Conservation (phyloP, 2,329 filamentous ascomycete genomes). For the Fusarium compactum region DNA sequence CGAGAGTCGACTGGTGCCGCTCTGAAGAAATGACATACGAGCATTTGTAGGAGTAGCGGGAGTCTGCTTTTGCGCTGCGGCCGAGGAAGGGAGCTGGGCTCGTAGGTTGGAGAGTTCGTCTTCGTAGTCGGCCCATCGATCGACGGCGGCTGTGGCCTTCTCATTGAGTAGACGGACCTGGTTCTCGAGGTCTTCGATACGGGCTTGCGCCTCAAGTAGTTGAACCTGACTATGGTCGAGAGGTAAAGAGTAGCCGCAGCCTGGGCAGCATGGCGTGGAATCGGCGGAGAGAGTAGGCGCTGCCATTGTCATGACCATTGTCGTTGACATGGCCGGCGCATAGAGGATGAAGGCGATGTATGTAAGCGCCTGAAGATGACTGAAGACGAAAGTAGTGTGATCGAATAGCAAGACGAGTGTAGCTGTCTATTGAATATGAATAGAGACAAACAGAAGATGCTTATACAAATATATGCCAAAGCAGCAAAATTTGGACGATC, state of each 20-base stretch:
- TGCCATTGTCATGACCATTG: slow-evolving; percentile 54
- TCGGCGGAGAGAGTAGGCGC: slow-evolving; percentile 42
- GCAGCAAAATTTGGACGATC: background rate
- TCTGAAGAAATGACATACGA: slow-evolving; percentile 60
- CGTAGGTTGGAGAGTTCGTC: slow-evolving; percentile 76
- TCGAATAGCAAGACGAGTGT: background rate
- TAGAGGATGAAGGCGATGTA: slow-evolving; percentile 3
- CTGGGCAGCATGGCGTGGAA: slow-evolving; percentile 59
- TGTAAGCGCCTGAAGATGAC: slow-evolving; percentile 4
- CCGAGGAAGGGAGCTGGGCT: slow-evolving; percentile 49
- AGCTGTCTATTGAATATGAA: background rate
- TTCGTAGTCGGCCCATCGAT: slow-evolving; percentile 82
- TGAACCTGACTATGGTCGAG: slow-evolving; percentile 55
- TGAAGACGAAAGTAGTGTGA: background rate
- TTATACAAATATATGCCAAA: background rate
- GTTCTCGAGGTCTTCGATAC: slow-evolving; percentile 76
- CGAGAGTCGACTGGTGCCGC: slow-evolving; percentile 60
- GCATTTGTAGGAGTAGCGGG: slow-evolving; percentile 47
- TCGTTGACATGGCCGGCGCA: slow-evolving; percentile 42
- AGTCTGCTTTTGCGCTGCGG: slow-evolving; percentile 25
- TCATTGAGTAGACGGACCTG: slow-evolving; percentile 78
- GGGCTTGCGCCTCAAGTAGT: slow-evolving; percentile 67
- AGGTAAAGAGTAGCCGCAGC: slow-evolving; percentile 61
- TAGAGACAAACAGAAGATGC: background rate
- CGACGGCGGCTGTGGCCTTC: slow-evolving; percentile 74